Evolutionary conservation across 345 rosid genomes (phyloP).

Genomic region (Raphanus raphanistrum): DNA sequence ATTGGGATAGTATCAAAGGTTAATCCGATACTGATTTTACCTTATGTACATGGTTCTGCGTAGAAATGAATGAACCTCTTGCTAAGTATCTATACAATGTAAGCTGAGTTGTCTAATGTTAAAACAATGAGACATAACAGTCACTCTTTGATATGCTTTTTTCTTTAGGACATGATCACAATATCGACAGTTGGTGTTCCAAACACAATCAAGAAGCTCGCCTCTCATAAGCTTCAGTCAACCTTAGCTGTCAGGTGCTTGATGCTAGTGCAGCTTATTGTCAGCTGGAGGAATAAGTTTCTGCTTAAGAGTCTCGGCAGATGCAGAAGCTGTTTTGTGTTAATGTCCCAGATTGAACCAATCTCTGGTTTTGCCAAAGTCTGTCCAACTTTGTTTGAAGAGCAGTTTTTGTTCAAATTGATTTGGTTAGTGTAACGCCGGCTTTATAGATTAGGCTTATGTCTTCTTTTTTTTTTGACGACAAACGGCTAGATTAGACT

Average conservation of each 20-base stretch:
- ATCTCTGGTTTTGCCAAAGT: constrained; percentile 1
- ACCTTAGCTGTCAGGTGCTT: constrained; percentile 88
- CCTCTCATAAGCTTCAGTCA: constrained; percentile 91
- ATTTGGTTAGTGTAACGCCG: constrained; percentile 1
- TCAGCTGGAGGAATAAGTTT: constrained; percentile 84
- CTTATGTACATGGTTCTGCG: neutral
- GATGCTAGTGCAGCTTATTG: constrained; percentile 57
- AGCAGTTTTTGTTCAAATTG: constrained; percentile 2
- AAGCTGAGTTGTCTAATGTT: constrained; percentile 35
- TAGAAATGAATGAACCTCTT: neutral
- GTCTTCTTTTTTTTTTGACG: too few species aligned
- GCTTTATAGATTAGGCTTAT: constrained; percentile 16
- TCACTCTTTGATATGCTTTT: constrained; percentile 11
- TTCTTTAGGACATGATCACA: constrained; percentile 75
- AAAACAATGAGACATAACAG: neutral
- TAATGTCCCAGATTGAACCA: constrained; percentile 22
- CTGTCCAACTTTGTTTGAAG: constrained; percentile 15
- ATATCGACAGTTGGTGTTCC: constrained; percentile 97
- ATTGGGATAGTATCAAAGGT: too few species aligned
- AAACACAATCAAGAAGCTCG: constrained; percentile 87
- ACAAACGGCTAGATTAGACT: too few species aligned
- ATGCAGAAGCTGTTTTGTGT: constrained; percentile 47
- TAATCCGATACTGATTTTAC: neutral
- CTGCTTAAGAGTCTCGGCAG: constrained; percentile 49
- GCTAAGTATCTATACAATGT: neutral